A percentile compares a stretch with the other conserved stretches of the same genome.
Conservation (phyloP, 2,329 filamentous ascomycete species). For the Emergomyces pasteurianus region DNA sequence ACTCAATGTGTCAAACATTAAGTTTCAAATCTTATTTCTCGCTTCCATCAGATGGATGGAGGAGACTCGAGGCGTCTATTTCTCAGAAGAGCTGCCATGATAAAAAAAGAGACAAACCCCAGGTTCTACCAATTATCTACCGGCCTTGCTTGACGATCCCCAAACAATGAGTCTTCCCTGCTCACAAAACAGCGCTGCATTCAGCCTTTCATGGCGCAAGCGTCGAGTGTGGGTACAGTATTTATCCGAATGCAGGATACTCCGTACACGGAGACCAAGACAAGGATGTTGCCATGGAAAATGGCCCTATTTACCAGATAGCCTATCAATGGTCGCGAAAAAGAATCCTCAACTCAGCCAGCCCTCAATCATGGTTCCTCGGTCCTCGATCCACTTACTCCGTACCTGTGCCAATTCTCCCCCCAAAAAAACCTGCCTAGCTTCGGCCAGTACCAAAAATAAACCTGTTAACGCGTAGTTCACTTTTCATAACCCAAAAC, state of each 20-base stretch:
- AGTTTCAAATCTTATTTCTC: background rate
- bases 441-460: background rate
- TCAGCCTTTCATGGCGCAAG: background rate
- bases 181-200: background rate
- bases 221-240: background rate
- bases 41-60: background rate
- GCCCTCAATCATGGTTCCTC: background rate
- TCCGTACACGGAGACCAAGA: background rate
- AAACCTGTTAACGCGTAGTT: background rate
- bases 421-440: background rate
- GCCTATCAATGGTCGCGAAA: background rate
- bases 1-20: background rate
- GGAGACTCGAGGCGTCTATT: background rate
- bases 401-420: background rate
- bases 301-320: background rate
- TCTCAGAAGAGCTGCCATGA: background rate
- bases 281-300: conserved; percentile 3
- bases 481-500: background rate
- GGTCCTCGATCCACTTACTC: background rate
- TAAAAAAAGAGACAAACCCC: background rate
- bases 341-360: background rate
- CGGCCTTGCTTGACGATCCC: background rate
- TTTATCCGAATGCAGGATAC: background rate
- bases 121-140: background rate
- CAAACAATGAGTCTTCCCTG: background rate